Conservation (phyloP, 768 basidiomycete genomes). For the Russula brevipes region DNA sequence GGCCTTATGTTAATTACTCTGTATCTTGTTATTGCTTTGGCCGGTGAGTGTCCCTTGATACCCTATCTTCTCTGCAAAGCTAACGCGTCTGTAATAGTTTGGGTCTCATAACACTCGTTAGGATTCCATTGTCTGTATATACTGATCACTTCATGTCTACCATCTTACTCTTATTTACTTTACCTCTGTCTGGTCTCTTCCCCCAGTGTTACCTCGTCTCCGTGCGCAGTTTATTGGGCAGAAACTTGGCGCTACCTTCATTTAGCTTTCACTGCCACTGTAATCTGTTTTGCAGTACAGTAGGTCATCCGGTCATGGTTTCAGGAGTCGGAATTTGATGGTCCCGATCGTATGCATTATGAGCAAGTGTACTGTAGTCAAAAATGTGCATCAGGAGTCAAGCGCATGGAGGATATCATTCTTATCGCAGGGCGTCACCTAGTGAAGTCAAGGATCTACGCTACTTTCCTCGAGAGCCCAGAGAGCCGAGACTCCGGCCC, state of each 20-base stretch:
- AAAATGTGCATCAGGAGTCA: no score
- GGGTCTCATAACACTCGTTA: slow-evolving; percentile 38
- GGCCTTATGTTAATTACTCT: slow-evolving; percentile 72
- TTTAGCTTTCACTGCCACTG: no score
- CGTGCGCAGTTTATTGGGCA: background rate
- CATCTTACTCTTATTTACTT: background rate
- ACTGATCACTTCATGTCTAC: background rate
- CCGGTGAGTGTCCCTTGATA: slow-evolving; percentile 47
- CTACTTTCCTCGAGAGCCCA: no score
- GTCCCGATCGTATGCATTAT: no score
- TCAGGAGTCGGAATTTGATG: no score
- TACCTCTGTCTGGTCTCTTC: background rate
- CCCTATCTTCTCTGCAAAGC: background rate
- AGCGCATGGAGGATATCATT: no score
- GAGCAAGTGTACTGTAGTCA: no score
- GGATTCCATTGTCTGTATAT: slow-evolving; percentile 39
- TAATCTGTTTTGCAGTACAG: no score
- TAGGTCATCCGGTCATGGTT: no score
- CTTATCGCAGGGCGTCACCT: no score
- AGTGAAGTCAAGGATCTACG: no score
- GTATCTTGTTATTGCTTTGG: slow-evolving; percentile 76
- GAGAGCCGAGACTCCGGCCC: no score
- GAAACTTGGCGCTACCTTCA: background rate
- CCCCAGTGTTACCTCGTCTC: background rate
- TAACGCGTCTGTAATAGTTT: slow-evolving; percentile 32